phyloP scores from a whole-genome alignment of 2,329 filamentous ascomycete genomes.

The Fusarium sp. region DNA sequence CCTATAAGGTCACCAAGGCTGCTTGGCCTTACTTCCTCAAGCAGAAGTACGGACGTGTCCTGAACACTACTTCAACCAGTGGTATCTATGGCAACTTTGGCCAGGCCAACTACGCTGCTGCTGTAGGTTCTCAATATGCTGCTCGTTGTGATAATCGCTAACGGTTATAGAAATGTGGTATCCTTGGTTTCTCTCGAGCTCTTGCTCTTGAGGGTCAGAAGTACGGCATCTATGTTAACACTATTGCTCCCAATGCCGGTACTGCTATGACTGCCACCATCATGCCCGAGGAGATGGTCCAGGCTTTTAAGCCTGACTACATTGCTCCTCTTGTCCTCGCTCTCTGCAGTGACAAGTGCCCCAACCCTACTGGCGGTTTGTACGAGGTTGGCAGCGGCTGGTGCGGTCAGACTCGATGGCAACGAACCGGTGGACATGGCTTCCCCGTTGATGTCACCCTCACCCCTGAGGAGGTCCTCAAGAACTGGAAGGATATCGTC shows the following conservation, averaged over 20 bases:
- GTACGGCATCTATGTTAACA: slow-evolving; percentile 98
- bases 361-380: slow-evolving; percentile 83
- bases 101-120: slow-evolving; percentile 95
- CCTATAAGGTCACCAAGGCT: slow-evolving; percentile 96
- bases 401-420: slow-evolving; percentile 92
- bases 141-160: slow-evolving; percentile 16
- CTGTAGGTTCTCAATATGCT: slow-evolving; percentile 61
- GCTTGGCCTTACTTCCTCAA: slow-evolving; percentile 98
- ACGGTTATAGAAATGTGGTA: slow-evolving; percentile 77
- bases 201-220: slow-evolving; percentile 92
- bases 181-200: slow-evolving; percentile 92
- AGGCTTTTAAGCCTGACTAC: slow-evolving; percentile 99
- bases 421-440: slow-evolving; percentile 85
- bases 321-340: slow-evolving; percentile 92
- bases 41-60: slow-evolving; percentile 96
- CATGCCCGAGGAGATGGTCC: slow-evolving; percentile 95
- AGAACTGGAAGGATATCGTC: slow-evolving; percentile 79
- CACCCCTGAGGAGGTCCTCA: slow-evolving; percentile 83
- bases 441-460: slow-evolving; percentile 88
- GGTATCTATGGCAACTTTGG: slow-evolving; percentile 99
- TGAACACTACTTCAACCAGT: slow-evolving; percentile 96
- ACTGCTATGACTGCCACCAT: slow-evolving; percentile 94
- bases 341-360: slow-evolving; percentile 85
- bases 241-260: slow-evolving; percentile 95
- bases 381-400: slow-evolving; percentile 97